A percentile compares a stretch with the other conserved stretches of the same genome.
phyloP scores from a whole-genome alignment of 352 stramenopile genomes.

The Blastocystis sp. region DNA sequence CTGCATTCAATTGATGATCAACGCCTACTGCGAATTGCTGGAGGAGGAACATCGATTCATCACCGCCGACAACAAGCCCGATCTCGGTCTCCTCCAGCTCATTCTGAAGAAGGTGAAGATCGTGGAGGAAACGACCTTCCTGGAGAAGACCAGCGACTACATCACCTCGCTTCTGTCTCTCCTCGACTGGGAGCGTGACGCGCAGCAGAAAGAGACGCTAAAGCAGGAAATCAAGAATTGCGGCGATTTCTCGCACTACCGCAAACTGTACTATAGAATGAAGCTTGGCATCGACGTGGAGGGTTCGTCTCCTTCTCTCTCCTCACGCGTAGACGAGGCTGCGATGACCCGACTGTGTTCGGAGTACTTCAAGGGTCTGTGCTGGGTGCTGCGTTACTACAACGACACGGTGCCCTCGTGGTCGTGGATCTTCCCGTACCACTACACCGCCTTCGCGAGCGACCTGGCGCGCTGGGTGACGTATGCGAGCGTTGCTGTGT shows the following conservation, averaged over 20 bases:
- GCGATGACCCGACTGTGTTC: background rate
- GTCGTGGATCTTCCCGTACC: slow-evolving; percentile 98
- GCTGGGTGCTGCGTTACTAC: slow-evolving; percentile 99
- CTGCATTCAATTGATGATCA: slow-evolving; percentile 91
- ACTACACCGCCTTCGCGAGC: slow-evolving; percentile 97
- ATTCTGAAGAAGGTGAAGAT: background rate
- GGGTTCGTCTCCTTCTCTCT: background rate
- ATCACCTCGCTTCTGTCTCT: background rate
- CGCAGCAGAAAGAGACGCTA: background rate
- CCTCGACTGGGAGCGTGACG: background rate
- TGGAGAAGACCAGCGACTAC: background rate
- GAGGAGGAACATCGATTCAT: slow-evolving; percentile 23
- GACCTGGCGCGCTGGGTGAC: slow-evolving; percentile 90
- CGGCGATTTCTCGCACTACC: background rate
- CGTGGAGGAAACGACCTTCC: slow-evolving; percentile 8
- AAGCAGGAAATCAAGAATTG: background rate
- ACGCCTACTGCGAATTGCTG: slow-evolving; percentile 55
- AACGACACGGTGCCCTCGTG: slow-evolving; percentile 93
- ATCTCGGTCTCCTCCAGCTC: background rate
- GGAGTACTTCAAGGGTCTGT: slow-evolving; percentile 94
- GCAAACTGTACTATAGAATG: slow-evolving; percentile 17
- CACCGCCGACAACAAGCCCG: background rate
- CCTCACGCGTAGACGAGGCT: background rate
- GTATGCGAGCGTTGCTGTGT: background rate
- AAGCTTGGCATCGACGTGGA: background rate